These are phyloP conservation scores for Fusarium sp. DNA, from an alignment of 2,329 filamentous ascomycete genomes.

Conservation along the genomic window DNA sequence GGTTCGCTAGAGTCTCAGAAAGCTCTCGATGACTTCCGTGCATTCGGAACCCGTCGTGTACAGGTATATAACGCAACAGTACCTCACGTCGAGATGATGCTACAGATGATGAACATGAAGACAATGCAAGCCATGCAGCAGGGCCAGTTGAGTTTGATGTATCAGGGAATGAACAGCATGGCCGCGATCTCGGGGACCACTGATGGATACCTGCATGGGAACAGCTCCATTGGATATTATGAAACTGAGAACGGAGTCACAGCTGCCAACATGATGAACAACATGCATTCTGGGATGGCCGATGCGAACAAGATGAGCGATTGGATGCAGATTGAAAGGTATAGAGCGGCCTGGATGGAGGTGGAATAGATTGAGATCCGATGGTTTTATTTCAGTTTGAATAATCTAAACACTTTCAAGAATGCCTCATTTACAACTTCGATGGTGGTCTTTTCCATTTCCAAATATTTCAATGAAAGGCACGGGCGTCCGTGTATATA, in stretches of 20 bases:
- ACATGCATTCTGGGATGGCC: slow-evolving; percentile 52
- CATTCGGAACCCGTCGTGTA: slow-evolving; percentile 47
- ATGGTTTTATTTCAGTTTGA: neutral
- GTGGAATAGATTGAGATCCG: slow-evolving; percentile 46
- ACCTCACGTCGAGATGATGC: slow-evolving; percentile 49
- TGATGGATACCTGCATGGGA: slow-evolving; percentile 53
- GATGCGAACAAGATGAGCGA: slow-evolving; percentile 46
- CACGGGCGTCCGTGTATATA: neutral
- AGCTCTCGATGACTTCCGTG: slow-evolving; percentile 47
- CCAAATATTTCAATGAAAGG: neutral
- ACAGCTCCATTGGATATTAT: slow-evolving; percentile 53
- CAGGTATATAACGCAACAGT: slow-evolving; percentile 50
- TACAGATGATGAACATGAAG: slow-evolving; percentile 49
- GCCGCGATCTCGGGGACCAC: slow-evolving; percentile 46
- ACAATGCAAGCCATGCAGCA: slow-evolving; percentile 54
- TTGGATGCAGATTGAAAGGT: slow-evolving; percentile 47
- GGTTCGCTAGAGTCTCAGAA: slow-evolving; percentile 46
- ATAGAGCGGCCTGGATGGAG: slow-evolving; percentile 50
- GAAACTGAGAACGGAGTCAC: slow-evolving; percentile 53
- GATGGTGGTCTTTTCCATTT: neutral
- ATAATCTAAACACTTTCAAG: too few species aligned
- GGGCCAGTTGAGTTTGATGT: slow-evolving; percentile 52
- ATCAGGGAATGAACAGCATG: slow-evolving; percentile 51
- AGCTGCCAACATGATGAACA: slow-evolving; percentile 51
- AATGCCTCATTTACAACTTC: too few species aligned